Percentiles rank a stretch among this genome's conserved stretches.
Conservation (phyloP, 1,139 yeast species). For the Hanseniaspora gamundiae region DNA sequence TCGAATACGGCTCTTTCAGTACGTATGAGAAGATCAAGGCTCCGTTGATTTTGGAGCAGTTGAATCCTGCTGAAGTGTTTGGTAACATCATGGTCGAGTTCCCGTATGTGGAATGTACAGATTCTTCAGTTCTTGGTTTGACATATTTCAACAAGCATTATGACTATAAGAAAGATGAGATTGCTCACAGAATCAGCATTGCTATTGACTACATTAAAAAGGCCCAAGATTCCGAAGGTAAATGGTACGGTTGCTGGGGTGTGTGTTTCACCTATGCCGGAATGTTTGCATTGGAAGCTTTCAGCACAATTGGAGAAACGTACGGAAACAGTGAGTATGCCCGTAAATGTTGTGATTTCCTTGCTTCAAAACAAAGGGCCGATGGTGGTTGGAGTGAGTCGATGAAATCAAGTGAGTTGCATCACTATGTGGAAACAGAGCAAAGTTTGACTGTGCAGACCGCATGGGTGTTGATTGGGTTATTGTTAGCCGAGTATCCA, state of each 20-base stretch:
- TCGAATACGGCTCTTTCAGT: slow-evolving; percentile 86
- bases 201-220: slow-evolving; percentile 63
- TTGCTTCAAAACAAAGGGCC: slow-evolving; percentile 56
- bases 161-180: slow-evolving; percentile 53
- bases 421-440: slow-evolving; percentile 56
- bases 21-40: slow-evolving; percentile 84
- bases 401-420: slow-evolving; percentile 67
- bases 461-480: slow-evolving; percentile 82
- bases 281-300: slow-evolving; percentile 95
- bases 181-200: slow-evolving; percentile 51
- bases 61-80: slow-evolving; percentile 96
- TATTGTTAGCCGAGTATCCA: slow-evolving; percentile 74
- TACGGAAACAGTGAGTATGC: slow-evolving; percentile 56
- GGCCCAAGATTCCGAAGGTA: slow-evolving; percentile 68
- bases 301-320: slow-evolving; percentile 51
- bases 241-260: slow-evolving; percentile 99
- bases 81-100: slow-evolving; percentile 97
- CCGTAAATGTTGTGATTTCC: slow-evolving; percentile 70
- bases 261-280: slow-evolving; percentile 92
- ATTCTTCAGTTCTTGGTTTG: slow-evolving; percentile 82
- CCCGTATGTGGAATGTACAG: slow-evolving; percentile 97
- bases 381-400: slow-evolving; percentile 99
- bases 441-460: slow-evolving; percentile 77
- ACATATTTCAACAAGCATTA: slow-evolving; percentile 61
- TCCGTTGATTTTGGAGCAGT: slow-evolving; percentile 55